Evolutionary conservation across 208 protist species (phyloP).

Genomic region (Acanthamoeba healyi): DNA sequence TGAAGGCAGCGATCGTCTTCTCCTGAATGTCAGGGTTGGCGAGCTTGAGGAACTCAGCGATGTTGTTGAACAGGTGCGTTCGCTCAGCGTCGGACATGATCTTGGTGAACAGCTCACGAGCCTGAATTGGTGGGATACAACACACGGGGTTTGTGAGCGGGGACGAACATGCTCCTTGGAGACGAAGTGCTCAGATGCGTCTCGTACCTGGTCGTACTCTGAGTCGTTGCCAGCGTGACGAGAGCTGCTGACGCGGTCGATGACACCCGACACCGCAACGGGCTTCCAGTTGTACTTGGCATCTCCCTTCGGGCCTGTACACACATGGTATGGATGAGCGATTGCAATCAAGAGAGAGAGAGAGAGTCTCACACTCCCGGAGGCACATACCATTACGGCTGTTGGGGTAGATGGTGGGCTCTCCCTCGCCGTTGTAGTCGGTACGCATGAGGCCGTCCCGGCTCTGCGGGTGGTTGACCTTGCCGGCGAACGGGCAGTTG

Average conservation of each 20-base stretch:
- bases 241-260: neutral
- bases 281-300: slow-evolving; percentile 54
- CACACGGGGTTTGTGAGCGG: neutral
- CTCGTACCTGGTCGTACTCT: neutral
- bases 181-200: neutral
- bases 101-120: neutral
- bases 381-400: neutral
- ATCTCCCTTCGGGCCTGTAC: neutral
- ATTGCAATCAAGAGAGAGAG: no score
- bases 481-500: slow-evolving; percentile 81
- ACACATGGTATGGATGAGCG: no score
- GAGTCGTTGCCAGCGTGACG: neutral
- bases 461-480: slow-evolving; percentile 45
- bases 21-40: slow-evolving; percentile 6
- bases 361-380: no score
- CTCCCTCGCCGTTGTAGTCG: slow-evolving; percentile 50
- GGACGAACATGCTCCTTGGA: no score
- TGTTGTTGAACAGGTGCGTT: slow-evolving; percentile 15
- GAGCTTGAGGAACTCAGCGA: slow-evolving; percentile 2
- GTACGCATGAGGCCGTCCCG: slow-evolving; percentile 27
- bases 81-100: neutral
- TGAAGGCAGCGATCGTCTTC: neutral
- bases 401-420: slow-evolving; percentile 16
- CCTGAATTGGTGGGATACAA: neutral
- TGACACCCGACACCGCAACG: neutral